phyloP scores from a whole-genome alignment of 2,329 filamentous ascomycete genomes.

The Calonectria crousiana region DNA sequence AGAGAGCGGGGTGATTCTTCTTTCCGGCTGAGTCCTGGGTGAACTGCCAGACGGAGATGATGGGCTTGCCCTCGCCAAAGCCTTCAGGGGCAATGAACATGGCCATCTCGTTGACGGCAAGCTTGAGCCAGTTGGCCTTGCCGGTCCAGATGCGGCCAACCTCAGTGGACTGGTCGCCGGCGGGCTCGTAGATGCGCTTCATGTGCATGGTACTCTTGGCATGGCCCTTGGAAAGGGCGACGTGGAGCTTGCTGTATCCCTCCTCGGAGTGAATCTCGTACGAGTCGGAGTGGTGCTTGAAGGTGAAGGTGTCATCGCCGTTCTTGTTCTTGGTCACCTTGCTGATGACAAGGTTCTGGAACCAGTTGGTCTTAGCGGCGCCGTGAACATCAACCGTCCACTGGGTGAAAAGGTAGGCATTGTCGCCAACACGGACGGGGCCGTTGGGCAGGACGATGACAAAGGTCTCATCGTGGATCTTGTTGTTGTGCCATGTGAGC shows the following conservation, averaged over 20 bases:
- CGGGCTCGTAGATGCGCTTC: conserved; percentile 27
- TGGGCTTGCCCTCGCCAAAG: conserved; percentile 33
- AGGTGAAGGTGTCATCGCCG: conserved; percentile 18
- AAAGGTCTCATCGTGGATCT: conserved; percentile 29
- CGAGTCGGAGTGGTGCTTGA: conserved; percentile 22
- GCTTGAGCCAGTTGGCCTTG: conserved; percentile 32
- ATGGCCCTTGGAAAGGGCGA: conserved; percentile 28
- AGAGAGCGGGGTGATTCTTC: conserved; percentile 18
- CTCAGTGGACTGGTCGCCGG: conserved; percentile 12
- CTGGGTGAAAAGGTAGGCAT: conserved; percentile 38
- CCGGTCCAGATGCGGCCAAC: conserved; percentile 34
- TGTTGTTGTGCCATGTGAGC: conserved; percentile 35
- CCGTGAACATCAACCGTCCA: conserved; percentile 30
- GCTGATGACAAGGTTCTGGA: conserved; percentile 25
- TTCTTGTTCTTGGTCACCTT: conserved; percentile 10
- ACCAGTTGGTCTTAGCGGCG: conserved; percentile 33
- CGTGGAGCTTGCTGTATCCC: conserved; percentile 26
- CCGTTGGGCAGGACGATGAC: conserved; percentile 33
- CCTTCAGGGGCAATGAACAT: conserved; percentile 39
- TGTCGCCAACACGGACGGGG: conserved; percentile 33
- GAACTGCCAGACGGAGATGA: conserved; percentile 36
- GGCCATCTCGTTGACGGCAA: conserved; percentile 25
- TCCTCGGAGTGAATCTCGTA: conserved; percentile 28
- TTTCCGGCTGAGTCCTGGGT: conserved; percentile 16
- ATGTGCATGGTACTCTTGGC: conserved; percentile 2